Evolutionary conservation across 306 rosid species (phyloP), one percentile per base, ranked within the genome.

Genomic region (Vigna angularis): DNA sequence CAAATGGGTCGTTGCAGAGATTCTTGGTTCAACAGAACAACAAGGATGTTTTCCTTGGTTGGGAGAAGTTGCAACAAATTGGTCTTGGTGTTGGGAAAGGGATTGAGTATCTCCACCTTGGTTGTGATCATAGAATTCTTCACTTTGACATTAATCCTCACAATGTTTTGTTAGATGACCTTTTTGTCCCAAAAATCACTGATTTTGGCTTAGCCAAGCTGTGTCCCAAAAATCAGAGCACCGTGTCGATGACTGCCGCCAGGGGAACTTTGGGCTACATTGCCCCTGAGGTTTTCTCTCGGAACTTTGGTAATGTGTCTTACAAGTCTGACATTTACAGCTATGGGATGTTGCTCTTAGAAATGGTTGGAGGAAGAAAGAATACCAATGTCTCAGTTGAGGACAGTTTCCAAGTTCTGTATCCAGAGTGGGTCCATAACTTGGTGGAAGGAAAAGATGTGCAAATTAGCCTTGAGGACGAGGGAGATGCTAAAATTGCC

Each of bases 91-190:
- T 75, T n/a, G 85, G 85, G 4, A 83, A 22, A 58, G 85, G 89
- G 2, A 72, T 76, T 52, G 89, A 86, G 32, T 86, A 86, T 72
- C 89, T 86, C 20, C 89, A 86, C 14, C 77, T 57, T 2, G 86
- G 86, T 0, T 86, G 89, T 42, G 81, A 86, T 26, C 72, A 82
- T 7, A 24, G 44, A 26, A 86, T 86, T 12, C 79, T 82, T 3
- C 89, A 86, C 51, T 79, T 86, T 2, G 83, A 86, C 36, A 79
- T 82, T n/a, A 82, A 82, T 5, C 52, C 52, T 12, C 52, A 14
- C n/a, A 48, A 48, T 48, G 17, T 48, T 4, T 48, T 48, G 7
- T 17, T 86, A 10, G 81, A 86, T 50, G 22, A 79, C 0, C 42
- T 51, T 5, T 79, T 79, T 42, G 38, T 10, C 7, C 86, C 89